phyloP scores from a whole-genome alignment of 2,329 filamentous ascomycete genomes.

The Calonectria pseudoturangicola region DNA sequence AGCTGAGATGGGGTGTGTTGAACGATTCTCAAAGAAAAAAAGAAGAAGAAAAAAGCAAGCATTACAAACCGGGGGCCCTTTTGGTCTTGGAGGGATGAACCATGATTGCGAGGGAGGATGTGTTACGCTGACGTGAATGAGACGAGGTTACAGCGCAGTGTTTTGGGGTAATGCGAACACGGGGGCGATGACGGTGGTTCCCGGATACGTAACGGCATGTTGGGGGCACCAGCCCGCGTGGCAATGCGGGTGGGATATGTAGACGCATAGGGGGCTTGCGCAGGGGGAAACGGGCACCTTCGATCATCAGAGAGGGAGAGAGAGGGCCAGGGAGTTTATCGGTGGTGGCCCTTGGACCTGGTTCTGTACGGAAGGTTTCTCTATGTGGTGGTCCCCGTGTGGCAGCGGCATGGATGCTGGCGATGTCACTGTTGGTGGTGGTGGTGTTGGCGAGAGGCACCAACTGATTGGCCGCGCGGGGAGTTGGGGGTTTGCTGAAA shows the following conservation, averaged over 20 bases:
- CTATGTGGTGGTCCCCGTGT: conserved; percentile 6
- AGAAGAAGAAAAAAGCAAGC: conserved; percentile 14
- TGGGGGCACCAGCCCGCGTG: conserved; percentile 19
- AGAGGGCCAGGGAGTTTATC: conserved; percentile 11
- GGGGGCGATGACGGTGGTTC: conserved; percentile 10
- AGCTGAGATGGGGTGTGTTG: conserved; percentile 20
- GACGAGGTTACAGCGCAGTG: conserved; percentile 26
- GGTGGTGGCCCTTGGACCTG: conserved; percentile 4
- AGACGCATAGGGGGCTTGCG: conserved; percentile 31
- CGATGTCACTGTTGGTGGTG: conserved; percentile 9
- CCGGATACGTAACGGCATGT: conserved; percentile 12
- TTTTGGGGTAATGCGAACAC: conserved; percentile 22
- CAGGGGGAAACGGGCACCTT: conserved; percentile 25
- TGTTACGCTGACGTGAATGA: conserved; percentile 18
- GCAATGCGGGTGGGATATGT: conserved; percentile 12
- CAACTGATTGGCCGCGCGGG: background rate
- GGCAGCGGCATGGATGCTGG: conserved; percentile 24
- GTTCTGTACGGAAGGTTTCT: conserved; percentile 4
- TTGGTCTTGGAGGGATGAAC: conserved; percentile 27
- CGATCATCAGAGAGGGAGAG: conserved; percentile 6
- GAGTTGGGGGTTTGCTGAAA: conserved; percentile 18
- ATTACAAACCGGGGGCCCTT: conserved; percentile 2
- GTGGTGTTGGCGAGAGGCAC: conserved; percentile 10
- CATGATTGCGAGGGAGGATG: conserved; percentile 14
- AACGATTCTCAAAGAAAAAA: background rate